phyloP scores from a whole-genome alignment of 2,329 filamentous ascomycete genomes.

The Cryphonectria naterciae region DNA sequence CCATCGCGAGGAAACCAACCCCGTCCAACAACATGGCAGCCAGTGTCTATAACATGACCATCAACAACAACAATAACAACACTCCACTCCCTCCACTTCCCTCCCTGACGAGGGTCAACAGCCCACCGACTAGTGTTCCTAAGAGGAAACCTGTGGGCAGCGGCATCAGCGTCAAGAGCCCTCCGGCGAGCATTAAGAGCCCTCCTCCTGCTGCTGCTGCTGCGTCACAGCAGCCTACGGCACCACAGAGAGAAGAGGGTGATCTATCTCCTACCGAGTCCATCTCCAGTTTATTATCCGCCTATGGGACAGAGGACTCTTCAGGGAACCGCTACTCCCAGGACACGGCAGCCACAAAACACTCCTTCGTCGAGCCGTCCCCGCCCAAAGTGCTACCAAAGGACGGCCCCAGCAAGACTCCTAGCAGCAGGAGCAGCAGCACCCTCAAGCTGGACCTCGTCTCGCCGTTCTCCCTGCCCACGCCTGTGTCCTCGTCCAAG shows the following conservation, averaged over 20 bases:
- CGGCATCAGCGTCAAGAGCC: conserved; percentile 20
- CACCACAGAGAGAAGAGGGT: neutral
- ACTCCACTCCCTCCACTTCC: conserved; percentile 25
- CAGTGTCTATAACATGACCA: conserved; percentile 8
- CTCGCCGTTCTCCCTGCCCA: conserved; percentile 24
- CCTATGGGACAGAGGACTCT: conserved; percentile 44
- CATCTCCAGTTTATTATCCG: conserved; percentile 58
- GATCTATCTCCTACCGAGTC: conserved; percentile 50
- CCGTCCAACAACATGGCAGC: conserved; percentile 19
- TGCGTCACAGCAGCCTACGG: neutral
- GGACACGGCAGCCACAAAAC: conserved; percentile 23
- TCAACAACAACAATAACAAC: conserved; percentile 1
- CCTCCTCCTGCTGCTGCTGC: conserved; percentile 31
- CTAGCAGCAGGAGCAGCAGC: neutral
- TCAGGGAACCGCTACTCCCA: conserved; percentile 21
- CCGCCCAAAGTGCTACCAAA: conserved; percentile 23
- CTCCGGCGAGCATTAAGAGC: neutral
- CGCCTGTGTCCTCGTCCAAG: conserved; percentile 24
- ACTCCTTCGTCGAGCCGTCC: conserved; percentile 23
- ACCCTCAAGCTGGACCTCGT: conserved; percentile 16
- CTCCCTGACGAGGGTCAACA: conserved; percentile 21
- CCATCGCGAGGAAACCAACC: conserved; percentile 7
- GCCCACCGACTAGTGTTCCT: conserved; percentile 18
- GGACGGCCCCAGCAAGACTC: conserved; percentile 8
- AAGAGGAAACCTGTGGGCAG: conserved; percentile 28